Evolutionary conservation across 2,329 filamentous ascomycete species (phyloP).

Genomic region (Sporothrix brunneoviolacea): DNA sequence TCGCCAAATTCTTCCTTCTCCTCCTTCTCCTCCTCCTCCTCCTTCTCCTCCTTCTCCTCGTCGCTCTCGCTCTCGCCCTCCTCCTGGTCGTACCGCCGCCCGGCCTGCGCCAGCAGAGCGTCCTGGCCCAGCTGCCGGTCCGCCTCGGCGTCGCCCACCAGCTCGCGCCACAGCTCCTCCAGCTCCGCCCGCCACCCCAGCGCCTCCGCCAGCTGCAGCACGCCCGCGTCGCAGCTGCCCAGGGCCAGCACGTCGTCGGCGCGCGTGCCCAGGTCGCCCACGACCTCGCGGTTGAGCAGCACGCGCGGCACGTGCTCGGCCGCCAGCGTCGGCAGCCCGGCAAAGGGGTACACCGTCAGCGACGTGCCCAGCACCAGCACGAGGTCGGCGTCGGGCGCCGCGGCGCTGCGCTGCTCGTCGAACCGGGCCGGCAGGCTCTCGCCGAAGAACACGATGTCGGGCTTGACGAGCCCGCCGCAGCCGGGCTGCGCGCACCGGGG

Average conservation of each 20-base stretch:
- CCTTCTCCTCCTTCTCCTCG: not conserved
- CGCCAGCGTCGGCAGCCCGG: constrained; percentile 64
- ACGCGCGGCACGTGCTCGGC: constrained; percentile 61
- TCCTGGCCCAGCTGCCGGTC: constrained; percentile 38
- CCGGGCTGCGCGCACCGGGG: constrained; percentile 53
- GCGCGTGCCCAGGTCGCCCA: constrained; percentile 69
- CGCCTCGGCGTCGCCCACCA: constrained; percentile 56
- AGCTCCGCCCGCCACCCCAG: constrained; percentile 84
- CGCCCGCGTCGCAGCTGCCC: constrained; percentile 75
- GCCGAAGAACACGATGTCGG: constrained; percentile 92
- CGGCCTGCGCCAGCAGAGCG: constrained; percentile 38
- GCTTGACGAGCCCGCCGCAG: constrained; percentile 80
- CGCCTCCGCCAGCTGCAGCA: constrained; percentile 68
- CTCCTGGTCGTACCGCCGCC: constrained; percentile 22
- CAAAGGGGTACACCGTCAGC: constrained; percentile 63
- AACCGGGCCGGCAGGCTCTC: constrained; percentile 56
- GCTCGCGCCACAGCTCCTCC: constrained; percentile 63
- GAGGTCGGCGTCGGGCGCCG: constrained; percentile 32
- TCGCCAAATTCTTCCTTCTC: not conserved
- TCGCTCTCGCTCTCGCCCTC: constrained; percentile 23
- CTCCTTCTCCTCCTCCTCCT: not conserved
- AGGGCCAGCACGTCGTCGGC: constrained; percentile 79
- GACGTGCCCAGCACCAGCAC: constrained; percentile 28
- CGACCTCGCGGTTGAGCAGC: constrained; percentile 79
- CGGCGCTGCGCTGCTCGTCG: constrained; percentile 48